phyloP scores from a whole-genome alignment of 1,139 yeast species.

The Nadsonia commutata region DNA sequence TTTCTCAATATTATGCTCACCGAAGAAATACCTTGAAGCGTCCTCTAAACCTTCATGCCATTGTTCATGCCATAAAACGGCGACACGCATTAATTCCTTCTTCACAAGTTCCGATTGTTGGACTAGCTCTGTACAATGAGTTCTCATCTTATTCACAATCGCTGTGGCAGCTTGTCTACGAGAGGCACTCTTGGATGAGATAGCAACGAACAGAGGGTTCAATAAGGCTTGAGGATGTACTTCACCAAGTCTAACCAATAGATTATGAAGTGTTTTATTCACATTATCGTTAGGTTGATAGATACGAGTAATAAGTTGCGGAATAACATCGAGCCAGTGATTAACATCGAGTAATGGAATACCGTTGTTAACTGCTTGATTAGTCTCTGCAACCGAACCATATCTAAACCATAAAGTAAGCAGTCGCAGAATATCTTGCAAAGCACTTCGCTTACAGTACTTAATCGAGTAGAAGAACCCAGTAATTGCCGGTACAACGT shows the following conservation, averaged over 20 bases:
- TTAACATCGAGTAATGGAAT: conserved; percentile 80
- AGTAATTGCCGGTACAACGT: conserved; percentile 85
- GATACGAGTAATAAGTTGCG: conserved; percentile 89
- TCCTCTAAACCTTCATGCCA: conserved; percentile 98
- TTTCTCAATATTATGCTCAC: conserved; percentile 86
- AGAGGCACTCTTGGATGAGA: conserved; percentile 79
- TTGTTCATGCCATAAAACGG: conserved; percentile 93
- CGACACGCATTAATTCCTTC: conserved; percentile 82
- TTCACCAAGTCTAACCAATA: conserved; percentile 77
- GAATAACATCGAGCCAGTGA: conserved; percentile 89
- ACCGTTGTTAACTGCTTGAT: conserved; percentile 83
- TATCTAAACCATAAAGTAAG: conserved; percentile 90
- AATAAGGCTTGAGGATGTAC: conserved; percentile 96
- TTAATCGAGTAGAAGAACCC: conserved; percentile 95
- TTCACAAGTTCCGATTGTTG: conserved; percentile 93
- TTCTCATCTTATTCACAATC: conserved; percentile 81
- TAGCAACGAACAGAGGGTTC: conserved; percentile 91
- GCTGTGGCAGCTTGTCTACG: conserved; percentile 86
- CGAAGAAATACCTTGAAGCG: conserved; percentile 86
- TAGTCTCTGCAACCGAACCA: conserved; percentile 87
- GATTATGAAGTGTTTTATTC: conserved; percentile 61
- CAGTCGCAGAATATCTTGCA: conserved; percentile 83
- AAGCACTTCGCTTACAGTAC: conserved; percentile 67
- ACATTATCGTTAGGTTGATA: conserved; percentile 89
- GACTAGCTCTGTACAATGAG: conserved; percentile 71